Evolutionary conservation across 768 basidiomycete genomes (phyloP), one percentile per base, ranked within the genome.

Genomic region (Gloeostereum incarnatum): DNA sequence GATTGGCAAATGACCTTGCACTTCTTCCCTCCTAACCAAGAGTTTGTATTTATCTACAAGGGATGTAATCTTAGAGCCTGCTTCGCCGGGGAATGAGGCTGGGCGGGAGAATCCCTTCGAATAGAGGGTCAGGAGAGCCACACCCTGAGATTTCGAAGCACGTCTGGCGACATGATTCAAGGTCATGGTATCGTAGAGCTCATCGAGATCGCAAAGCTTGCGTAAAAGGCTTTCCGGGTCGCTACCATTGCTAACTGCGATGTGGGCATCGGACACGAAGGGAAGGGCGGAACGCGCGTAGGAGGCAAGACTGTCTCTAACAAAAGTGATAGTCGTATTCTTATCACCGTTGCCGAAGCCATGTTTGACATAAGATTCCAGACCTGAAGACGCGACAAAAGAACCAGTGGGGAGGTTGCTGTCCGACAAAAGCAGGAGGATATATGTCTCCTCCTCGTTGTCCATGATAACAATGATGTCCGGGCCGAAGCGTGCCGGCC

Each of bases 321-420:
- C 42, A 55, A 91, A 94, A 21, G 66, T 63, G 37, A 76, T 51
- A 16, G 70, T 71, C 19, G 59, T 41, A n/a, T 56, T 45, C 14
- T 56, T 46, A 16, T 55, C 47, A 36, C 38, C 53, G 1, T 68
- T 51, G 11, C 65, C 45, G 51, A 93, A 85, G 0, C 91, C 96
- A 55, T 99, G 96, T 19, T 84, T 81, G 27, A 76, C 61, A 54
- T 78, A 92, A 4, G 91, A 90, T 52, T 99, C 94, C 43, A 98
- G 71, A 1, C 94, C 94, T 2, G 88, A 75, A 1, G 92, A 96
- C 1, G 93, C 88, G 42, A 97, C 88, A 57, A 99, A 99, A 1
- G 94, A 84, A 24, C 96, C 96, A 0, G 94, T 98, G 2, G 96
- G 96, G 3, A 99, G 78, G 58, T 94, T 97, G 44, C 88, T 86